Conservation (phyloP, 2,329 filamentous ascomycete species). For the Fragosphaeria purpurea region DNA sequence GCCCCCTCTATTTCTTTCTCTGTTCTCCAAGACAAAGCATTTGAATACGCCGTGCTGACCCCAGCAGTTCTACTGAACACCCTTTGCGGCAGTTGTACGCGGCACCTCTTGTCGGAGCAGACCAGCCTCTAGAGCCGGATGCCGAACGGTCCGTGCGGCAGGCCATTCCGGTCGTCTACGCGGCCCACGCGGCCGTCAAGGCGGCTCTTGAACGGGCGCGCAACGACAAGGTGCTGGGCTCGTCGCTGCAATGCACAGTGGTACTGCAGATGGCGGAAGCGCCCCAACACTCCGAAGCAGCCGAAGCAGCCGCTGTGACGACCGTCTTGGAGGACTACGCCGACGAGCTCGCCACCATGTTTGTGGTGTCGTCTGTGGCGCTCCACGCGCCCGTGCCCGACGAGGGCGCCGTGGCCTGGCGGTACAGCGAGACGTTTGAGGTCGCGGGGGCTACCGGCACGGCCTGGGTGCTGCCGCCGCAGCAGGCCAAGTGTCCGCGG, state of each 20-base stretch:
- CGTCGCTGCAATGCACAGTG: conserved; percentile 70
- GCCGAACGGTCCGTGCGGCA: conserved; percentile 31
- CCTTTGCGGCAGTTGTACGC: conserved; percentile 40
- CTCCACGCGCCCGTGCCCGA: conserved; percentile 27
- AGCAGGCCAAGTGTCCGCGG: conserved; percentile 62
- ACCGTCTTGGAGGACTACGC: conserved; percentile 27
- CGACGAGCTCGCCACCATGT: conserved; percentile 51
- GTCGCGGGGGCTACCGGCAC: conserved; percentile 25
- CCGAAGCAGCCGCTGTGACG: conserved; percentile 11
- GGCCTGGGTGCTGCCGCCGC: conserved; percentile 39
- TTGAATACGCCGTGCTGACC: background rate
- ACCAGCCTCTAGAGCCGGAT: conserved; percentile 19
- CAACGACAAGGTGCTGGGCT: conserved; percentile 61
- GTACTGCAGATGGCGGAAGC: conserved; percentile 35
- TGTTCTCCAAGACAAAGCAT: background rate
- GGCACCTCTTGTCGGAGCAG: conserved; percentile 31
- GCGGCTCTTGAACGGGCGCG: conserved; percentile 64
- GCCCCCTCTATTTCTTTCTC: background rate
- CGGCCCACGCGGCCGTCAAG: conserved; percentile 60
- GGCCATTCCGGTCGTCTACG: conserved; percentile 37
- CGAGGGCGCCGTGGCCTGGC: conserved; percentile 27
- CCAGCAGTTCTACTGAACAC: conserved; percentile 19
- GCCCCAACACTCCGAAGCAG: too few species aligned
- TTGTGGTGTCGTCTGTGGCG: conserved; percentile 58
- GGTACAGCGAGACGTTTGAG: conserved; percentile 33